Evolutionary conservation across 345 rosid genomes (phyloP).

Genomic region (Ceriops zippeliana): DNA sequence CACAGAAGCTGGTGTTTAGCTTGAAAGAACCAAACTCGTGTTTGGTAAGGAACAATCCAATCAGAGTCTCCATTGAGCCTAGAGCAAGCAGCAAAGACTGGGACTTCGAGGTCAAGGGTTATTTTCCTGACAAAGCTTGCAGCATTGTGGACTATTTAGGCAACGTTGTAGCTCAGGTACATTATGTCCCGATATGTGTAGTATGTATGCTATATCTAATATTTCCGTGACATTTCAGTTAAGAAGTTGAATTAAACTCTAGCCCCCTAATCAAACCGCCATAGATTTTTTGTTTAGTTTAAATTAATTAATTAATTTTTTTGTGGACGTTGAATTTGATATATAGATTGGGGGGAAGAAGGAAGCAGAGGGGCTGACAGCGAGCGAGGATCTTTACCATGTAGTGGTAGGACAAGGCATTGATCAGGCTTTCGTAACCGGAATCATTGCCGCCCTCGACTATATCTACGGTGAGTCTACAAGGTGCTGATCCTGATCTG

Average conservation of each 20-base stretch:
- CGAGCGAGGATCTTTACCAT: constrained; percentile 58
- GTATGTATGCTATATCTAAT: no score
- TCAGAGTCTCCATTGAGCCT: constrained; percentile 43
- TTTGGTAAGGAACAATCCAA: constrained; percentile 33
- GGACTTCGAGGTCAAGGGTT: constrained; percentile 58
- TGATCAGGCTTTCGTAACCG: constrained; percentile 72
- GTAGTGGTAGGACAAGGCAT: constrained; percentile 49
- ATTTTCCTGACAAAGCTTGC: constrained; percentile 61
- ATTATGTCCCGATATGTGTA: not conserved
- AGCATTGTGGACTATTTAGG: constrained; percentile 50
- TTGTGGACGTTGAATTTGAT: not conserved
- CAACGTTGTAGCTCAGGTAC: constrained; percentile 52
- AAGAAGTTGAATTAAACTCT: no score
- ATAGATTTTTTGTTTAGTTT: not conserved
- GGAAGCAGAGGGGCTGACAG: constrained; percentile 43
- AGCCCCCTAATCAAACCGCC: no score
- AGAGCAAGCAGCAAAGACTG: constrained; percentile 23
- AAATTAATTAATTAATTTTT: not conserved
- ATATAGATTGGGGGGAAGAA: constrained; percentile 49
- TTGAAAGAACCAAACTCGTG: constrained; percentile 61
- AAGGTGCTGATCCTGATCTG: constrained; percentile 31
- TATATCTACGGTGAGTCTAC: constrained; percentile 77
- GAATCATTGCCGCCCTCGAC: constrained; percentile 71
- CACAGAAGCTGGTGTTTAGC: constrained; percentile 58
- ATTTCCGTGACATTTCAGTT: no score